Conservation (phyloP, 108 stramenopile genomes). For the Bacterosira constricta region DNA sequence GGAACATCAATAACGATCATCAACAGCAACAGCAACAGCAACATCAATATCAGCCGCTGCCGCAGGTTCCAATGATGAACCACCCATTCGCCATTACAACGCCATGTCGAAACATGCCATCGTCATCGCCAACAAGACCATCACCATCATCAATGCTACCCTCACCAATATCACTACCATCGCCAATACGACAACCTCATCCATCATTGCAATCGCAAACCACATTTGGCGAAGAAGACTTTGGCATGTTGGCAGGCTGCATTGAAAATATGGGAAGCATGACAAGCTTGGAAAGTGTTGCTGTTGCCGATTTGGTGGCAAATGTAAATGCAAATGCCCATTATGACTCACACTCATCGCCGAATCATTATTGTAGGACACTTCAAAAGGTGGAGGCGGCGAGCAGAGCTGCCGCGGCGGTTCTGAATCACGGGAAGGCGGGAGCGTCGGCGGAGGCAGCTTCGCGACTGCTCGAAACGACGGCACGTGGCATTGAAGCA, state of each 20-base stretch:
- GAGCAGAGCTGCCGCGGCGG: not conserved
- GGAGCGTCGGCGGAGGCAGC: not conserved
- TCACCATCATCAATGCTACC: not conserved
- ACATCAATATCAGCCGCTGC: not conserved
- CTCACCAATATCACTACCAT: not conserved
- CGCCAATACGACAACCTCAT: not conserved
- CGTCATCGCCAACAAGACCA: not conserved
- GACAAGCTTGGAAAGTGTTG: not conserved
- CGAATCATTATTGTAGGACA: not conserved
- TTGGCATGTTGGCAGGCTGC: not conserved
- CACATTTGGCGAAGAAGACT: conserved; percentile 4
- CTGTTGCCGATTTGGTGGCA: not conserved
- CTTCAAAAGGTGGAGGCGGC: not conserved
- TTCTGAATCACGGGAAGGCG: not conserved
- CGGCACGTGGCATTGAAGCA: not conserved
- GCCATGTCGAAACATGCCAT: no score
- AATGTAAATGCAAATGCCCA: not conserved
- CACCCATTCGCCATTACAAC: no score
- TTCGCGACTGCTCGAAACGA: not conserved
- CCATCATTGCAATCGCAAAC: no score
- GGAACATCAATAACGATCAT: no score
- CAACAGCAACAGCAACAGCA: not conserved
- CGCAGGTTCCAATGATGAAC: not conserved
- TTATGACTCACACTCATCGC: not conserved
- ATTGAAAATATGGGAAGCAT: conserved; percentile 5